Evolutionary conservation across 2,329 filamentous ascomycete genomes (phyloP).

Genomic region (Colletotrichum sp.): DNA sequence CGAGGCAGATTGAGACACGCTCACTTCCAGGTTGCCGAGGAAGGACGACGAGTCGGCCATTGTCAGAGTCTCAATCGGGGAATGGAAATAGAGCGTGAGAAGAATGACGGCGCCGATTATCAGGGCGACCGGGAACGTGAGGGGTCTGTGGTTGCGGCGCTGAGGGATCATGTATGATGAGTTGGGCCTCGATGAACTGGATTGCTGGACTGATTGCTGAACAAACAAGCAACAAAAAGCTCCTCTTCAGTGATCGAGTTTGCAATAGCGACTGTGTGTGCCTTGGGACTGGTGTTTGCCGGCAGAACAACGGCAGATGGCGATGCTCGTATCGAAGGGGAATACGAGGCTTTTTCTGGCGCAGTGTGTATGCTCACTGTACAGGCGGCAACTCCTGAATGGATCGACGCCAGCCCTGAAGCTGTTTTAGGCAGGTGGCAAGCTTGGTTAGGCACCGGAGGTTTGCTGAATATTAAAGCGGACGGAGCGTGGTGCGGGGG

Average conservation of each 20-base stretch:
- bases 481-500: not conserved
- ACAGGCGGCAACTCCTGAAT: not conserved
- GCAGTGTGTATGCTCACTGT: not conserved
- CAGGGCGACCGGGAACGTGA: not conserved
- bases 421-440: not conserved
- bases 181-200: not conserved
- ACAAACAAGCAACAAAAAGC: not conserved
- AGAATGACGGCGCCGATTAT: not conserved
- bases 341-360: not conserved
- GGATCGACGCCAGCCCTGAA: not conserved
- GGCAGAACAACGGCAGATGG: not conserved
- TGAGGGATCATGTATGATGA: not conserved
- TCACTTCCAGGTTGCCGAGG: not conserved
- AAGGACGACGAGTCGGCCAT: not conserved
- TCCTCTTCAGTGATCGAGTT: not conserved
- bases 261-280: not conserved
- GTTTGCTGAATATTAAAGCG: not conserved
- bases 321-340: not conserved
- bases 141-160: not conserved
- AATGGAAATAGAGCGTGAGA: not conserved
- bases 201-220: not conserved
- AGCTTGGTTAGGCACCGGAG: not conserved
- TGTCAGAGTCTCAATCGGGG: not conserved
- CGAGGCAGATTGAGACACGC: conserved; percentile 34
- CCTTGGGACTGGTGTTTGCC: not conserved